Evolutionary conservation across 352 stramenopile genomes (phyloP).

Genomic region (Pythium aristosporum): DNA sequence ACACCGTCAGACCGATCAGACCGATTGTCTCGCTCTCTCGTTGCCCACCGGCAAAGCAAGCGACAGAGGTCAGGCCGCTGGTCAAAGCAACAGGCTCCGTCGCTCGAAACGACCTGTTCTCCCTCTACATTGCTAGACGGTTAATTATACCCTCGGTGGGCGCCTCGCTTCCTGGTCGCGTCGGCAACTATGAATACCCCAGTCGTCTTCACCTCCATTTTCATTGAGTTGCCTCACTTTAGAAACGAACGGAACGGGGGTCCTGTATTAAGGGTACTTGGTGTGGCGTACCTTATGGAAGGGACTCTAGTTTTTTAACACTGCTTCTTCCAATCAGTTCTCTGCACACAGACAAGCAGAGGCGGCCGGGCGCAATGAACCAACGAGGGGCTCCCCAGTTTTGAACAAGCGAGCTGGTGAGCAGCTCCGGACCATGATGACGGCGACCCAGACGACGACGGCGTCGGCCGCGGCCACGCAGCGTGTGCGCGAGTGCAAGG

Average conservation of each 20-base stretch:
- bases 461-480: constrained; percentile 9
- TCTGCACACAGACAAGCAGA: constrained; percentile 25
- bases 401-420: constrained; percentile 9
- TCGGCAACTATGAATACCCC: constrained; percentile 1
- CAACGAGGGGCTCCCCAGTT: constrained; percentile 9
- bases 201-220: too few species aligned
- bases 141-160: background rate
- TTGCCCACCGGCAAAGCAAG: background rate
- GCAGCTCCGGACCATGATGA: background rate
- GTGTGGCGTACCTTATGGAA: constrained; percentile 2
- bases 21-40: background rate
- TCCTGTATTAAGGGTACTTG: background rate
- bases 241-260: background rate
- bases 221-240: too few species aligned
- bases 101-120: constrained; percentile 5
- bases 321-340: constrained; percentile 1
- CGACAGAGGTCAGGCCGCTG: background rate
- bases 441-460: constrained; percentile 2
- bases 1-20: background rate
- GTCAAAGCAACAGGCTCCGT: background rate
- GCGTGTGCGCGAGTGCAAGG: constrained; percentile 53
- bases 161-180: background rate
- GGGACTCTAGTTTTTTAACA: constrained; percentile 19
- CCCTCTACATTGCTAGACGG: background rate
- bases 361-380: constrained; percentile 10